Percentiles rank a stretch among this genome's conserved stretches.
Conservation (phyloP, 208 protist genomes). For the Herpetomonas samuelpessoai region DNA sequence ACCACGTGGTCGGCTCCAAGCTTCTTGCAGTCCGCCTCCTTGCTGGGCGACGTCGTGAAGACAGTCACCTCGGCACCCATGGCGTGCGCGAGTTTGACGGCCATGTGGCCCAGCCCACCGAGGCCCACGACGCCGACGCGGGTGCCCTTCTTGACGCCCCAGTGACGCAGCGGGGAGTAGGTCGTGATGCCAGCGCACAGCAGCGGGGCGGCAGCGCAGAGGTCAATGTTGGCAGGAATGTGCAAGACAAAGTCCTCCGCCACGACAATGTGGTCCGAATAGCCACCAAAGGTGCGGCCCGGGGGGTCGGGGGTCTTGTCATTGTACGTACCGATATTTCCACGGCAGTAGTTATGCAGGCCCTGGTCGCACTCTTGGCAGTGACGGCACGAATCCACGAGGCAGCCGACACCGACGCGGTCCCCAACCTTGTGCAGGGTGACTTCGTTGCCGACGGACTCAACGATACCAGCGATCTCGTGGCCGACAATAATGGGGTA, state of each 20-base stretch:
- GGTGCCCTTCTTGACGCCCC: constrained; percentile 30
- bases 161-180: constrained; percentile 53
- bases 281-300: constrained; percentile 28
- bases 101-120: constrained; percentile 81
- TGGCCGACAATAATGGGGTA: constrained; percentile 83
- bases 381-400: constrained; percentile 57
- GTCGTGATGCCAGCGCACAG: constrained; percentile 77
- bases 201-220: constrained; percentile 46
- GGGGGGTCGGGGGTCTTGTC: constrained; percentile 14
- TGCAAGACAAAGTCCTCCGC: constrained; percentile 35
- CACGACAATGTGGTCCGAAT: constrained; percentile 41
- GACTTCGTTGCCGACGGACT: constrained; percentile 39
- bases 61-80: constrained; percentile 69
- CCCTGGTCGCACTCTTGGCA: constrained; percentile 45
- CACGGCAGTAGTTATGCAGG: constrained; percentile 56
- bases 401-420: constrained; percentile 63
- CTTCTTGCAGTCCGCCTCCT: constrained; percentile 29
- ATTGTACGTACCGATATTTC: constrained; percentile 44
- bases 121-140: constrained; percentile 62
- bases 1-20: constrained; percentile 47
- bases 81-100: constrained; percentile 55
- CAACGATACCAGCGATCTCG: constrained; percentile 82
- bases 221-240: constrained; percentile 52
- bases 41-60: constrained; percentile 35
- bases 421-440: constrained; percentile 61